A percentile compares a stretch with the other conserved stretches of the same genome.
These are phyloP conservation scores for Populus hybrid DNA, from an alignment of 441 rosid genomes.

Conservation along the genomic window DNA sequence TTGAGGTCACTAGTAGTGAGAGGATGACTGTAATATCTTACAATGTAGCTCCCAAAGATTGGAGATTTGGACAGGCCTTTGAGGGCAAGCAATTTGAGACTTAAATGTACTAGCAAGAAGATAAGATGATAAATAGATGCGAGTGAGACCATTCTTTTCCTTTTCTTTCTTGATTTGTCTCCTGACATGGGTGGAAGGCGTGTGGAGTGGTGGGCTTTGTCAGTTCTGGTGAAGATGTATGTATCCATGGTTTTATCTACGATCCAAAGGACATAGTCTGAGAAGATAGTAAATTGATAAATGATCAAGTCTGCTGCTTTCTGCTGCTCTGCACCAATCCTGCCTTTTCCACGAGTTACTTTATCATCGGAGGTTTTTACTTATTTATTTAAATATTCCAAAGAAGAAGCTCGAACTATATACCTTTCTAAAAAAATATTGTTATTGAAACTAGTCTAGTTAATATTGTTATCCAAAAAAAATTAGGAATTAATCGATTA, in stretches of 20 bases:
- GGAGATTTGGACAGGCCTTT: constrained; percentile 82
- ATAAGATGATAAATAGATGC: constrained; percentile 9
- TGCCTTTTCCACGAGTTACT: neutral
- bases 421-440: too few relatives aligned
- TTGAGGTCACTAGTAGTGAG: constrained; percentile 74
- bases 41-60: constrained; percentile 73
- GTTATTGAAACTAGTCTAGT: too few relatives aligned
- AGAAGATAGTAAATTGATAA: neutral
- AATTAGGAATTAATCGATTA: too few relatives aligned
- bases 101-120: constrained; percentile 10
- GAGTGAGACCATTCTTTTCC: neutral
- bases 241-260: neutral
- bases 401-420: too few relatives aligned
- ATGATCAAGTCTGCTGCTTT: neutral
- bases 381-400: too few relatives aligned
- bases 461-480: too few relatives aligned
- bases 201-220: constrained; percentile 1
- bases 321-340: neutral
- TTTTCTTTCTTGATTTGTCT: neutral
- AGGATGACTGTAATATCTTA: constrained; percentile 62
- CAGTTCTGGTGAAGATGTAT: neutral
- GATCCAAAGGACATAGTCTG: neutral
- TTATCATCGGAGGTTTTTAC: neutral
- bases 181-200: constrained; percentile 6
- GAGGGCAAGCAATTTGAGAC: constrained; percentile 91